Evolutionary conservation across 495 filamentous ascomycete genomes (phyloP).

Genomic region (Clohesyomyces aquaticus): DNA sequence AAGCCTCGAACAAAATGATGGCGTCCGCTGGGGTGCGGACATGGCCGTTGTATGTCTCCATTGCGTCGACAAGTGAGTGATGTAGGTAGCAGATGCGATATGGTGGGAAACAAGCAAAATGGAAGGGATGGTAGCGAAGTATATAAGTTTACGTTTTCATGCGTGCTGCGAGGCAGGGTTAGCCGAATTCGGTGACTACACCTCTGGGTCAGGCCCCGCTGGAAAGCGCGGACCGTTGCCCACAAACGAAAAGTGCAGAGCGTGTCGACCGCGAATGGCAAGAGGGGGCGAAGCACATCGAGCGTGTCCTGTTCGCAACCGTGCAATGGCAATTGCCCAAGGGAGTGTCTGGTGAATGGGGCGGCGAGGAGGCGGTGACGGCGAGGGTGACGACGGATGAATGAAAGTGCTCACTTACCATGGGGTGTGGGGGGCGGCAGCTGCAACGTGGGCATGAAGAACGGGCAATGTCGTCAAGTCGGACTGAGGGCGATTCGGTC

Average conservation of each 20-base stretch:
- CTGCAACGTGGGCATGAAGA: not conserved
- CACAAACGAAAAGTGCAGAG: not conserved
- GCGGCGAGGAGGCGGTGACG: not conserved
- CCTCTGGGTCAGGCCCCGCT: too few relatives aligned
- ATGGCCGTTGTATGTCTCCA: constrained; percentile 96
- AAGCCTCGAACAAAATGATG: constrained; percentile 97
- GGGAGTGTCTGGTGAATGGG: not conserved
- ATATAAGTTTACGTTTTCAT: not conserved
- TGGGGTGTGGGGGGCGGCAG: not conserved
- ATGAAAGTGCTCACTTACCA: not conserved
- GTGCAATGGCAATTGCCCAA: not conserved
- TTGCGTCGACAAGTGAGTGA: constrained; percentile 45
- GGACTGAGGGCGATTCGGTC: too few relatives aligned
- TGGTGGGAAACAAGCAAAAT: not conserved
- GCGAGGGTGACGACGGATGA: not conserved
- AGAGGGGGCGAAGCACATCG: too few relatives aligned
- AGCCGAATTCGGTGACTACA: not conserved
- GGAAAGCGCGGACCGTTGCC: too few relatives aligned
- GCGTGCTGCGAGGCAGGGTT: not conserved
- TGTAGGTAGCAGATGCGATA: not conserved
- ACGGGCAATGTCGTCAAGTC: not conserved
- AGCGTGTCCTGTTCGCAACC: too few relatives aligned
- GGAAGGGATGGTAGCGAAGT: not conserved
- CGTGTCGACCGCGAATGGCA: too few relatives aligned
- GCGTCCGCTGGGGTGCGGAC: constrained; percentile 92